These are phyloP conservation scores for Psidium guajava DNA, from an alignment of 345 rosid genomes.

Conservation along the genomic window DNA sequence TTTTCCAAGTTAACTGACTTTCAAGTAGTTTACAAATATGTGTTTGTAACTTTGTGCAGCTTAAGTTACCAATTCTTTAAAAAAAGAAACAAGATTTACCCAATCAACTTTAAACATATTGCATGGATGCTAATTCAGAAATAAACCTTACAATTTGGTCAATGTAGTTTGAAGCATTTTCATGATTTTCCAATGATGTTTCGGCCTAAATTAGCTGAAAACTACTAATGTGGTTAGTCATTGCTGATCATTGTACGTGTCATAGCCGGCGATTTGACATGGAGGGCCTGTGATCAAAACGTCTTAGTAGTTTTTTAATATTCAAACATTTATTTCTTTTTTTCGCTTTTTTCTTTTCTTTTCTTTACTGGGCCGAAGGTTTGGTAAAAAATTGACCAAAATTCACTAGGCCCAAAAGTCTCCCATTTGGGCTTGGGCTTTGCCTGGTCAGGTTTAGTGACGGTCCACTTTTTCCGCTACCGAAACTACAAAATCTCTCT, in stretches of 20 bases:
- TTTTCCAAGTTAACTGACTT: neutral
- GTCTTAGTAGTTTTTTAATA: neutral
- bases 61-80: neutral
- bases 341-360: neutral
- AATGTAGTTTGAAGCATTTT: neutral
- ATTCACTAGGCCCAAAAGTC: neutral
- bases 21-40: neutral
- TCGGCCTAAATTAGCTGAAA: neutral
- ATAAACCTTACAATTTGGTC: accelerated
- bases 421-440: neutral
- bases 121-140: accelerated
- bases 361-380: neutral
- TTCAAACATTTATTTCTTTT: neutral
- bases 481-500: neutral
- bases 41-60: accelerated
- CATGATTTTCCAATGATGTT: neutral
- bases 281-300: neutral
- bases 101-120: accelerated
- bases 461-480: neutral
- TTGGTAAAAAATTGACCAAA: too few relatives aligned
- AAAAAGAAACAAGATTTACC: neutral
- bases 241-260: accelerated
- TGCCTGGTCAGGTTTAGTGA: neutral
- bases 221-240: neutral
- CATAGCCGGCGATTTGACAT: accelerated